Evolutionary conservation across 2,329 filamentous ascomycete species (phyloP), one percentile per base, ranked within the genome.

Genomic region (Purpureocillium takamizusanense): DNA sequence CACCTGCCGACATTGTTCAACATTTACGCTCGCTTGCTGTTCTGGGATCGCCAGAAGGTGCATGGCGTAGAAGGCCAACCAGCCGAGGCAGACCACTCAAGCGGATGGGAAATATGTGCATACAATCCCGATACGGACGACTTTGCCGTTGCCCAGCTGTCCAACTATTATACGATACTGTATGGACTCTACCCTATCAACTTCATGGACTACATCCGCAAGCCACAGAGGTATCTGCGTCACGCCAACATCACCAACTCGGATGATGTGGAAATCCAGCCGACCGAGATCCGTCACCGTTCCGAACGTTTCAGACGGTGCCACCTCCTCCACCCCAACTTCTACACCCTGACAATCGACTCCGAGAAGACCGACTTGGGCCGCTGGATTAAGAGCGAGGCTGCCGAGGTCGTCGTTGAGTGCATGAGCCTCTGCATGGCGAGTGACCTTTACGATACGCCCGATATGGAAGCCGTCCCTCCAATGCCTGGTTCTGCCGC

Each of bases 101-200:
- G 50, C 7, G 44, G 39, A 15, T 92, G 86, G 86, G 80, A 86
- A 38, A 75, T 74, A 42, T 70, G 76, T 29, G 56, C 69, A 7
- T 78, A 76, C 44, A 69, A 78, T 6, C 66, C 77, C n/a, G 77
- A 81, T 27, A 65, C 70, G 10, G 75, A 83, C 38, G 76, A 77
- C 31, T 69, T 71, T 6, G 65, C 71, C 3, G 74, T 86, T 3
- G 76, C 80, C 5, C 80, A 86, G 42, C 68, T 90, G 2, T 62
- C 80, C 38, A 76, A 81, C 48, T 89, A 86, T 57, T 92, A 88
- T 50, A 89, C 84, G 3, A 81, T 88, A 18, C 67, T 92, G 1
- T 92, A 92, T 49, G 86, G 86, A 0, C 63, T 92, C 4, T 92
- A 90, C 46, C 86, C 86, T 2, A 76, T 90, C 52, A 90, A 90